Percentiles rank a stretch among this genome's conserved stretches.
phyloP scores from a whole-genome alignment of 139 green algal species.

The Closterium sp. region DNA sequence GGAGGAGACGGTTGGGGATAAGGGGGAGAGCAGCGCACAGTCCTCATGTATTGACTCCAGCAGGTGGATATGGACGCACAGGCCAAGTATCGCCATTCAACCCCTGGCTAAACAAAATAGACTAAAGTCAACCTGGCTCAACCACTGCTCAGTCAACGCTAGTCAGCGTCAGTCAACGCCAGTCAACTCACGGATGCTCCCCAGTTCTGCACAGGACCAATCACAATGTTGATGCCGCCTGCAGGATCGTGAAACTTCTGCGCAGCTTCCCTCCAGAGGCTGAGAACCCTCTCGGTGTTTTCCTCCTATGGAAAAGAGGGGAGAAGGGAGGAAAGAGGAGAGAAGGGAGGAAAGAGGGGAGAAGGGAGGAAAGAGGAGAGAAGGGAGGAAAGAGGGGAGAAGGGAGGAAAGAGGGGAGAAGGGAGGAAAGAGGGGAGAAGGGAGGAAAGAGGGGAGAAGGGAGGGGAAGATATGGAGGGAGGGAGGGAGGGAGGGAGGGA shows the following conservation, averaged over 20 bases:
- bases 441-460: neutral
- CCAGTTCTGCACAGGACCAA: conserved; percentile 46
- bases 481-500: neutral
- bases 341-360: neutral
- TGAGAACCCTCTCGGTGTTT: conserved; percentile 29
- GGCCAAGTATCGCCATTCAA: too few relatives aligned
- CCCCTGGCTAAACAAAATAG: too few relatives aligned
- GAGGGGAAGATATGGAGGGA: neutral
- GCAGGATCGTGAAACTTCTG: conserved; percentile 47
- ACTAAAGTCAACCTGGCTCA: too few relatives aligned
- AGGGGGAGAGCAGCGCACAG: neutral
- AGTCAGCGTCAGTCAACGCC: too few relatives aligned
- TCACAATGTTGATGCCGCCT: conserved; percentile 44
- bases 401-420: neutral
- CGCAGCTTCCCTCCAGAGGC: conserved; percentile 37
- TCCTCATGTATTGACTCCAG: too few relatives aligned
- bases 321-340: neutral
- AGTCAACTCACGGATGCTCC: conserved; percentile 17
- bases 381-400: neutral
- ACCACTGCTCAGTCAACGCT: too few relatives aligned
- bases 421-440: neutral
- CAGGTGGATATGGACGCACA: too few relatives aligned
- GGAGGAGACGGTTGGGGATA: neutral
- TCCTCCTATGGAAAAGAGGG: neutral
- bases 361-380: neutral